Evolutionary conservation across 1,284 basidiomycete species (phyloP).

Genomic region (Bjerkandera adusta): DNA sequence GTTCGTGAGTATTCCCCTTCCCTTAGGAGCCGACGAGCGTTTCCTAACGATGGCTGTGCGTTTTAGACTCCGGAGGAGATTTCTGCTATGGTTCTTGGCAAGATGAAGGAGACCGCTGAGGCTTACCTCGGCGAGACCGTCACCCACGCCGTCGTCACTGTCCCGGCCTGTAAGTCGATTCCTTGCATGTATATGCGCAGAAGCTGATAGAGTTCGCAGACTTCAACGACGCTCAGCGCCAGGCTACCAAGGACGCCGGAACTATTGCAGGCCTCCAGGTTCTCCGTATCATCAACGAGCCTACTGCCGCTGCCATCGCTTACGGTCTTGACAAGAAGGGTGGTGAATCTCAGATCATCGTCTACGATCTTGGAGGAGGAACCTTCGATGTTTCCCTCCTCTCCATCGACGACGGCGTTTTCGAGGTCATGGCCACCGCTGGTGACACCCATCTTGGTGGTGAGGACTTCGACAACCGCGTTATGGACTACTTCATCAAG

Average conservation of each 20-base stretch:
- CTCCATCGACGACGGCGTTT: conserved; percentile 97
- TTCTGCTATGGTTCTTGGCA: conserved; percentile 91
- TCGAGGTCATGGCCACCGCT: conserved; percentile 96
- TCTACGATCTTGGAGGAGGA: conserved; percentile 88
- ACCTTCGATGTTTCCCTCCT: conserved; percentile 93
- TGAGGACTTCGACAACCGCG: conserved; percentile 98
- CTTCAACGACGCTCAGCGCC: conserved; percentile 99
- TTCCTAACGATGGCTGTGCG: not conserved
- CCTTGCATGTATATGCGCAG: not conserved
- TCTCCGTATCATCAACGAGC: conserved; percentile 98
- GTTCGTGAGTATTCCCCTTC: conserved; percentile 55
- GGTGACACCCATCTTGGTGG: conserved; percentile 99
- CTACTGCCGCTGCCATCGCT: conserved; percentile 96
- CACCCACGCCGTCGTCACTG: conserved; percentile 97
- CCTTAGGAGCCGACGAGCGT: not conserved
- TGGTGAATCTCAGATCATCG: conserved; percentile 90
- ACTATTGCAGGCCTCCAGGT: conserved; percentile 95
- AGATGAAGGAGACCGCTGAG: conserved; percentile 99
- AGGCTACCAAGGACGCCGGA: conserved; percentile 98
- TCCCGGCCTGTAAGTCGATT: conserved; percentile 77
- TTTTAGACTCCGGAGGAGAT: conserved; percentile 81
- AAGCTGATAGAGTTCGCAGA: conserved; percentile 29
- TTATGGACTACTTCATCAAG: conserved; percentile 92
- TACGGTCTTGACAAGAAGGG: conserved; percentile 98
- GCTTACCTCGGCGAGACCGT: conserved; percentile 96